phyloP scores from a whole-genome alignment of 148 eudicot species.

The Nepenthes mirabilis region DNA sequence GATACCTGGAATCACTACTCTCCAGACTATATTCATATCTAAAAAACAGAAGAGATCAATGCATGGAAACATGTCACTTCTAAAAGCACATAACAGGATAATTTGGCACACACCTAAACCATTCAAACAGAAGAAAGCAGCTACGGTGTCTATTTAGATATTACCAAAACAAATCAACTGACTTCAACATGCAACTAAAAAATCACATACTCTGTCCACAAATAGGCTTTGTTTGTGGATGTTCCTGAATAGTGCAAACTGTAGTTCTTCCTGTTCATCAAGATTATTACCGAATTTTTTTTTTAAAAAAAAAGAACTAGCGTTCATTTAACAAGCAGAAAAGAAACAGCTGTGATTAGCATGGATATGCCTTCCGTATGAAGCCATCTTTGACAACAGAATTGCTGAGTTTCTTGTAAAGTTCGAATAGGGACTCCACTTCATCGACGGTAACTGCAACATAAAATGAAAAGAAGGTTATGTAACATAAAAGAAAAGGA shows the following conservation, averaged over 20 bases:
- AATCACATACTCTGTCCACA: constrained; percentile 15
- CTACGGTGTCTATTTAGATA: background rate
- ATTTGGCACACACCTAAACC: background rate
- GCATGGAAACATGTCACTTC: no score
- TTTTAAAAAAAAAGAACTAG: background rate
- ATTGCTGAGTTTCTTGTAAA: constrained; percentile 19
- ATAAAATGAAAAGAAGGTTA: no score
- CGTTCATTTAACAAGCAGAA: background rate
- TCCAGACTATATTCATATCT: no score
- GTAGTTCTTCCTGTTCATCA: constrained; percentile 18
- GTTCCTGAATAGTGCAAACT: constrained; percentile 15
- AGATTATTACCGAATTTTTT: background rate
- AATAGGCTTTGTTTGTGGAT: constrained; percentile 12
- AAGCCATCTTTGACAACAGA: constrained; percentile 18
- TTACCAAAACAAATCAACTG: background rate
- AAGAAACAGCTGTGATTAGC: background rate
- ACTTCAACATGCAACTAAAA: background rate
- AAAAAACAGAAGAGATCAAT: no score
- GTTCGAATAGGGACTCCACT: constrained; percentile 18
- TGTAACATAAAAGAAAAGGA: no score
- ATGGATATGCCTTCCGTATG: constrained; percentile 11
- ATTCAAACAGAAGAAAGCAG: background rate
- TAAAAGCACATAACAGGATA: background rate
- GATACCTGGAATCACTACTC: no score
- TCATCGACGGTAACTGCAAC: constrained; percentile 19